phyloP scores from a whole-genome alignment of 78 protist species.

The Dictyostelium firmibasis region DNA sequence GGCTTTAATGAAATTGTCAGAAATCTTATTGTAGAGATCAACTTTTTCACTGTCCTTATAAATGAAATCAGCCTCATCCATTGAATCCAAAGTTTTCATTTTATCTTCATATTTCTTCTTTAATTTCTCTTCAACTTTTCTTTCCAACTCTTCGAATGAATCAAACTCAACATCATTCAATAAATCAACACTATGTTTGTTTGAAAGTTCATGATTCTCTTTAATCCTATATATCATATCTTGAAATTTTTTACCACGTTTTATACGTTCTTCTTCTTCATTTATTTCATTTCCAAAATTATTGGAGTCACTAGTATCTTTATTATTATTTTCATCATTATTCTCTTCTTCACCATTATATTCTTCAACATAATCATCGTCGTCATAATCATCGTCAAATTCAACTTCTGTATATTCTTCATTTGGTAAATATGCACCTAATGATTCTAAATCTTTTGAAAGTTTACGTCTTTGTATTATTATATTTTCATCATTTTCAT shows the following conservation, averaged over 20 bases:
- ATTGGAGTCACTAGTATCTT: too few relatives aligned
- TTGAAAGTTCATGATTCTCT: background rate
- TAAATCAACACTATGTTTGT: background rate
- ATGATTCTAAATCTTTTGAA: background rate
- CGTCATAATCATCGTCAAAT: background rate
- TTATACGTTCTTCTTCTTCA: background rate
- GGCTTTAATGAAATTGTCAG: background rate
- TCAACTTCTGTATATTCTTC: background rate
- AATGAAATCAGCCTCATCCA: background rate
- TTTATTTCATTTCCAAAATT: background rate
- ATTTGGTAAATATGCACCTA: conserved; percentile 29
- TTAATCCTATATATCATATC: conserved; percentile 8
- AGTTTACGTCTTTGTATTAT: background rate
- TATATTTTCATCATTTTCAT: background rate
- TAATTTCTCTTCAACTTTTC: background rate
- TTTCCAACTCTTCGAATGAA: conserved; percentile 5
- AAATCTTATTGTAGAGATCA: background rate
- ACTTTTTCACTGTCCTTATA: background rate
- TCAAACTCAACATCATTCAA: background rate
- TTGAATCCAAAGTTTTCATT: background rate
- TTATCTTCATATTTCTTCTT: background rate
- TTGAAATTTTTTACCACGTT: background rate
- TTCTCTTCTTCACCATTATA: background rate
- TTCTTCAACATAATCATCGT: background rate
- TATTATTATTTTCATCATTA: background rate